Conservation (phyloP, 805 yeast species). For the Candida xyloterini region DNA sequence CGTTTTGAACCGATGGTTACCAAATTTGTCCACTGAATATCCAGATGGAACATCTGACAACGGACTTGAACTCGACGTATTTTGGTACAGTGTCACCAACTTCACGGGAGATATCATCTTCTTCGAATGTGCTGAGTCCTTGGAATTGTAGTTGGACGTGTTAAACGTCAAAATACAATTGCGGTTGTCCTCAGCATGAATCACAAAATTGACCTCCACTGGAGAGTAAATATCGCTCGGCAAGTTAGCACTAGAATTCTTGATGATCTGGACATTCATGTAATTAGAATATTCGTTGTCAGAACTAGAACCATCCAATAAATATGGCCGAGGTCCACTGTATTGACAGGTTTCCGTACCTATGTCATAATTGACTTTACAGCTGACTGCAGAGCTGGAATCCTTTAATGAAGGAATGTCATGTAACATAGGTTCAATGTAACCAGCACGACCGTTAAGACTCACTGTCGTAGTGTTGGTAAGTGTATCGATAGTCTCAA, state of each 20-base stretch:
- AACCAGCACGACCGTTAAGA: conserved; percentile 51
- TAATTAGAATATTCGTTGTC: conserved; percentile 40
- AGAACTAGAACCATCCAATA: conserved; percentile 36
- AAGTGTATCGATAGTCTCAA: conserved; percentile 52
- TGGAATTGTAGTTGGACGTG: conserved; percentile 39
- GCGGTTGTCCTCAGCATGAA: conserved; percentile 60
- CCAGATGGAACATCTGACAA: conserved; percentile 40
- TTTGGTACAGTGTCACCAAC: conserved; percentile 50
- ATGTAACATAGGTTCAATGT: conserved; percentile 42
- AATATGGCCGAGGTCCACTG: conserved; percentile 46
- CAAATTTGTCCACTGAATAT: conserved; percentile 36
- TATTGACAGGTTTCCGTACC: conserved; percentile 57
- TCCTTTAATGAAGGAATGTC: conserved; percentile 65
- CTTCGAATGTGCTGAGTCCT: conserved; percentile 28
- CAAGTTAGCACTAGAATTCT: conserved; percentile 40
- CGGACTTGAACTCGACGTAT: conserved; percentile 11
- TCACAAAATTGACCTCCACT: conserved; percentile 56
- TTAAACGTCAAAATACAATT: conserved; percentile 62
- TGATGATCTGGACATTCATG: conserved; percentile 48
- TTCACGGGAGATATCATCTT: conserved; percentile 57
- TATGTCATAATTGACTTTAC: conserved; percentile 34
- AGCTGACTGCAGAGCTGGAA: conserved; percentile 28
- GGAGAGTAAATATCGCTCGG: conserved; percentile 51
- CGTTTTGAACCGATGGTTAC: conserved; percentile 45
- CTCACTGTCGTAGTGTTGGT: conserved; percentile 37